Evolutionary conservation across 1,139 yeast species (phyloP), one percentile per base, ranked within the genome.

Genomic region (Nakaseomyces uthaithaninus): DNA sequence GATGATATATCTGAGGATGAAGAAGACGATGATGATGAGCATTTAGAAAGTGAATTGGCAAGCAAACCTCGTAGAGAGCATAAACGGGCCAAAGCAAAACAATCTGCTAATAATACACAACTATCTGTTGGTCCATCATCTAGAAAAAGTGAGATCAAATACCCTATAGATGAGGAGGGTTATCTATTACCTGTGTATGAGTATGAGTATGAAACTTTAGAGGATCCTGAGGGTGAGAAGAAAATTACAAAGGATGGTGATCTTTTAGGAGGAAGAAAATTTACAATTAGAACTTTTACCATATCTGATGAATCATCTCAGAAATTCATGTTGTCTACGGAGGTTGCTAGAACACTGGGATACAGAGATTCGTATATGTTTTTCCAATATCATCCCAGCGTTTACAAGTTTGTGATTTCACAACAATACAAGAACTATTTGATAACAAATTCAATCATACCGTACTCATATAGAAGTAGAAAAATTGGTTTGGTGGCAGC

Each of bases 261-360:
- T 41, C 66, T 93, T 43, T 58, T 62, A 36, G 95, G 84, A 2
- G 93, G 77, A n/a, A 71, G 97, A 49, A 74, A 76, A 53, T 91
- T 74, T 64, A 70, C 91, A 45, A 82, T 86, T 47, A 79, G 89
- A 45, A 78, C 93, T 0, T 91, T 91, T 63, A 84, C 85, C 3
- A 73, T 89, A 9, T 63, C 72, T 33, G 86, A 83, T 3, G 74
- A 80, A 44, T 95, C 94, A 3, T 74, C 77, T 28, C 70, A 78
- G 47, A 69, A 80, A 44, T 91, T 77, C 60, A 87, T 91, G 94
- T 74, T 91, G 36, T 83, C 95, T 2, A 89, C 97, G 0, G 97
- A 89, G 57, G 95, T 96, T 1, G 97, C 98, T 0, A 72, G 97
- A 50, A 76, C 89, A 53, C 87, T 89, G 51, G 97, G 97, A 3